Evolutionary conservation across 169 alveolate genomes (phyloP), one percentile per base, ranked within the genome.

Genomic region (Besnoitia besnoiti): DNA sequence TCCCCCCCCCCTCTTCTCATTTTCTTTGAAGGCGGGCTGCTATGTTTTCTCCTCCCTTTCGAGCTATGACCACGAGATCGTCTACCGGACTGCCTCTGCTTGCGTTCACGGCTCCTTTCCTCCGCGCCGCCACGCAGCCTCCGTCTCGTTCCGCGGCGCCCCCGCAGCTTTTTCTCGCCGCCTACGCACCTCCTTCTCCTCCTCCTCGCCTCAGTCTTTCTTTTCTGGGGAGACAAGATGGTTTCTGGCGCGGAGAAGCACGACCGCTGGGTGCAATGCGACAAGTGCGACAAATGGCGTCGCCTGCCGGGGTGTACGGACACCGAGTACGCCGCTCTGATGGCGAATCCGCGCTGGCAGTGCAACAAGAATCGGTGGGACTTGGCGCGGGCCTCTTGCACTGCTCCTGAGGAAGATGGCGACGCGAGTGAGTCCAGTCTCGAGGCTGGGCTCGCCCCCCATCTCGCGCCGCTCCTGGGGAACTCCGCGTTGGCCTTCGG

Each of bases 301-400:
- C 62, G 91, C 42, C 87, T 90, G 73, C 93, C 93, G 37, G 93
- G 93, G 51, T 90, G 93, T 82, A 77, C 93, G 33, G 93, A 90
- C 62, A 67, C 73, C 35, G 93, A 90, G 73, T 90, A 90, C 46
- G 79, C 50, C 40, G 79, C 37, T 35, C n/a, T 90, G 51, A 67
- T 44, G 61, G 93, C 93, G 24, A 50, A 90, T 82, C 62, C 73
- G 35, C 50, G 79, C 14, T 90, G 93, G 93, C 62, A 49, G 40
- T 90, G 93, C 61, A 49, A 37, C 55, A 90, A 44, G 93, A 90
- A 90, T 16, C 51, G 55, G 35, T 90, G 93, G 93, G 93, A 90
- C 40, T n/a, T 19, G 55, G 82, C 51, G 33, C 93, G 91, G 24
- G 91, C 93, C 42, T 51, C 55, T 82, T 90, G 93, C 46, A 16